Base-by-base conservation (phyloP, 164 flowering plant genomes). In the Kingdonia uniflora region DNA sequence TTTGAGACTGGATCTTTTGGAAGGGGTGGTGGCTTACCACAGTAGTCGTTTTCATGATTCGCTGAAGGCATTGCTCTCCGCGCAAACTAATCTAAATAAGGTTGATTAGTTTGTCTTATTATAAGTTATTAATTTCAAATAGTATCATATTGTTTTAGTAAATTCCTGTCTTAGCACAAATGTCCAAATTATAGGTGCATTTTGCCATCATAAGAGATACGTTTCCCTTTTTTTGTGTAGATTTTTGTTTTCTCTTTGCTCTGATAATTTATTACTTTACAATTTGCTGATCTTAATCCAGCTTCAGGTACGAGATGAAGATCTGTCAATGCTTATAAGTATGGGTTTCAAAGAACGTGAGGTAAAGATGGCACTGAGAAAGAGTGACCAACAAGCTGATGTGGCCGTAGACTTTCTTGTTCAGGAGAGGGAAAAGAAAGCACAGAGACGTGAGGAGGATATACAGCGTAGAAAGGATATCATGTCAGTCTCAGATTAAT, bases 1-100 rank as follows among this genome's bases (percentile, higher is more conserved):
- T 62, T 56, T 92, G 76, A 76, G 96, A 61, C 65, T 92, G 57
- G 95, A 92, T 70, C 77, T 92, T 52, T 60, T 92, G 68, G 98
- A 92, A 75, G 96, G 91, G 17, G 89, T 92, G 23, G 85, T 82
- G 37, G 96, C 98, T 29, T 92, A 80, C 70, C 85, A 92, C 60
- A 68, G 66, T 65, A 80, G 77, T 51, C 76, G 73, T 42, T 58
- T 73, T 63, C 84, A 78, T 44, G 78, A 80, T 65, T 59, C 84
- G 25, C 63, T 51, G 62, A 67, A 74, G 51, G 63, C 76, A 16
- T 59, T 92, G 68, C 67, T 56, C 41, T 70, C 91, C 44, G 98
- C 98, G 8, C 80, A 78, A 59, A 67, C 71, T 48, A 87, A 74
- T 55, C 80, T 64, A 52, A 60, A 52, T 14, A 79, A 80, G 95